Percentiles rank a stretch among this genome's conserved stretches.
Conservation (phyloP, 257 asterid species). For the Solanum stenotomum region DNA sequence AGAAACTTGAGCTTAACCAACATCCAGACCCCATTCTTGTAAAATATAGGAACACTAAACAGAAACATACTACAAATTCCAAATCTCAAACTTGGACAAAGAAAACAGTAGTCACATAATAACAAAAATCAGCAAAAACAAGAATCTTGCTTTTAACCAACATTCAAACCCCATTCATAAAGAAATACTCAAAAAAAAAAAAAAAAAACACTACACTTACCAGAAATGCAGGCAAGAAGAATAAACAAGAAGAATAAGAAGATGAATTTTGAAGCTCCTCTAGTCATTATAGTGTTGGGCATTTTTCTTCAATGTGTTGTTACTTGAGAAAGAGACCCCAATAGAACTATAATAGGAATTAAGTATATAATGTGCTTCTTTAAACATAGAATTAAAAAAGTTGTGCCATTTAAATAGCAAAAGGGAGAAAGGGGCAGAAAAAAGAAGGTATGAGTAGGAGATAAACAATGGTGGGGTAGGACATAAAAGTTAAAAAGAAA, state of each 20-base stretch:
- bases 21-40: not conserved
- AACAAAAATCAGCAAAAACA: not conserved
- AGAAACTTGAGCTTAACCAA: not conserved
- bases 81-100: not conserved
- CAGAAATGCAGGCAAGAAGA: constrained; percentile 27
- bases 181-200: not conserved
- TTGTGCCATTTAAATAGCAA: not conserved
- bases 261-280: constrained; percentile 17
- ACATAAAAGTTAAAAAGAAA: constrained; percentile 33
- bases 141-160: not conserved
- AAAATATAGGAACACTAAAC: not conserved
- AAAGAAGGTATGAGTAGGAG: constrained; percentile 7
- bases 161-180: not conserved
- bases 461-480: constrained; percentile 11
- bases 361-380: not conserved
- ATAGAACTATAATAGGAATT: constrained; percentile 10
- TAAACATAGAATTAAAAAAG: not conserved
- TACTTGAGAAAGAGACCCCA: constrained; percentile 4
- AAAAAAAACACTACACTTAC: constrained; percentile 22
- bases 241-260: constrained; percentile 26
- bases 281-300: constrained; percentile 31
- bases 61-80: not conserved
- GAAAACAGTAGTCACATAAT: not conserved
- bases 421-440: not conserved
- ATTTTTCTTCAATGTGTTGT: not conserved